phyloP scores from a whole-genome alignment of 83 land plant species.

The Picea abies region DNA sequence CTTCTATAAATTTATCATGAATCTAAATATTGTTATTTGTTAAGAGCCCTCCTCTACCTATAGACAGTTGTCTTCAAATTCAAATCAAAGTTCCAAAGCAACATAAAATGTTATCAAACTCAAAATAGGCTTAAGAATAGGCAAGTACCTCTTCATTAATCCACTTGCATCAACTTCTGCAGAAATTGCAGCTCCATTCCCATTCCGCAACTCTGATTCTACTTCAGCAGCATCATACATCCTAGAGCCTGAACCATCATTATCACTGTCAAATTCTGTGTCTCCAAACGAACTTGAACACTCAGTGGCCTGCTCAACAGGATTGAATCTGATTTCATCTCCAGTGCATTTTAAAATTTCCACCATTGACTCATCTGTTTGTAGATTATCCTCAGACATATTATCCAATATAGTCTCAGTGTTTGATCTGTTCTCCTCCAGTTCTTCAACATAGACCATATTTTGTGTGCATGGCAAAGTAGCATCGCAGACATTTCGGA shows the following conservation, averaged over 20 bases:
- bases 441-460: conserved; percentile 10
- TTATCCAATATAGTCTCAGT: conserved; percentile 6
- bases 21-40: background rate
- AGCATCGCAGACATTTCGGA: background rate
- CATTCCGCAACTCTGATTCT: conserved; percentile 45
- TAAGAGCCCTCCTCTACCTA: background rate
- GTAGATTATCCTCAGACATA: background rate
- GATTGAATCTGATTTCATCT: conserved; percentile 18
- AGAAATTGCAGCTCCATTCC: conserved; percentile 38
- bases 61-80: background rate
- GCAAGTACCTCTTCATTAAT: conserved; percentile 27
- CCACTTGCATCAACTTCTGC: conserved; percentile 26
- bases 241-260: conserved; percentile 12
- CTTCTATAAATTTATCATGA: background rate
- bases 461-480: conserved; percentile 5
- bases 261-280: conserved; percentile 7
- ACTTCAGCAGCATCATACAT: conserved; percentile 32
- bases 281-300: conserved; percentile 40
- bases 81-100: background rate
- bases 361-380: conserved; percentile 9
- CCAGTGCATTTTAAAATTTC: conserved; percentile 18
- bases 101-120: background rate
- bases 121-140: background rate
- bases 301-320: conserved; percentile 26
- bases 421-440: conserved; percentile 3